Conservation (phyloP, 495 filamentous ascomycete species). For the Penicillium daleae region DNA sequence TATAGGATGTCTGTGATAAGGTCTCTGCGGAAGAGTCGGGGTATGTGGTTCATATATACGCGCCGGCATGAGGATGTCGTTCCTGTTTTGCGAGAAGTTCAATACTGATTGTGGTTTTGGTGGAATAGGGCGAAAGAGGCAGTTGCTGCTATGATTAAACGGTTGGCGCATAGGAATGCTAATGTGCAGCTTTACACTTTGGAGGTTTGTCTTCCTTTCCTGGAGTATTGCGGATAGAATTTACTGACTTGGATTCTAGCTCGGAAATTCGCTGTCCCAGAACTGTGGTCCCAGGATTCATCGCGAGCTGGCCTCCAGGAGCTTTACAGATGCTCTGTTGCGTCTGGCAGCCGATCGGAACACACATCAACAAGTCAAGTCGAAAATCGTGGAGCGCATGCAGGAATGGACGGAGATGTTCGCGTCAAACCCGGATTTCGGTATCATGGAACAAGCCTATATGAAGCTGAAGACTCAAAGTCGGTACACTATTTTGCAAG, state of each 20-base stretch:
- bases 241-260: slow-evolving; percentile 39
- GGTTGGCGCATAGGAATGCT: slow-evolving; percentile 94
- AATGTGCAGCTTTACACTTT: slow-evolving; percentile 99
- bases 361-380: slow-evolving; percentile 94
- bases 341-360: slow-evolving; percentile 91
- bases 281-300: slow-evolving; percentile 93
- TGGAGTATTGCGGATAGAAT: background rate
- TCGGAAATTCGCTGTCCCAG: slow-evolving; percentile 91
- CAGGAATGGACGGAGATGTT: slow-evolving; percentile 97
- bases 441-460: slow-evolving; percentile 97
- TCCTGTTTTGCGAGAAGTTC: background rate
- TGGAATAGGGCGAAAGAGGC: slow-evolving; percentile 76
- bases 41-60: slow-evolving; percentile 48
- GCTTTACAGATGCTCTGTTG: slow-evolving; percentile 93
- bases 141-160: slow-evolving; percentile 92
- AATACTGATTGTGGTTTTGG: slow-evolving; percentile 23
- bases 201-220: slow-evolving; percentile 62
- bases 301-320: slow-evolving; percentile 88
- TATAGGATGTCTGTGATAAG: slow-evolving; percentile 91
- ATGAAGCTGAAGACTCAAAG: slow-evolving; percentile 81
- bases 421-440: slow-evolving; percentile 83
- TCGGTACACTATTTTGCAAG: slow-evolving; percentile 34
- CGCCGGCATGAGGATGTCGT: background rate
- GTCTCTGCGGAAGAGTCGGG: slow-evolving; percentile 69
- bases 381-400: slow-evolving; percentile 96